Evolutionary conservation across 371 early-diverging fungal species (phyloP).

Genomic region (Zopfochytrium polystomum): DNA sequence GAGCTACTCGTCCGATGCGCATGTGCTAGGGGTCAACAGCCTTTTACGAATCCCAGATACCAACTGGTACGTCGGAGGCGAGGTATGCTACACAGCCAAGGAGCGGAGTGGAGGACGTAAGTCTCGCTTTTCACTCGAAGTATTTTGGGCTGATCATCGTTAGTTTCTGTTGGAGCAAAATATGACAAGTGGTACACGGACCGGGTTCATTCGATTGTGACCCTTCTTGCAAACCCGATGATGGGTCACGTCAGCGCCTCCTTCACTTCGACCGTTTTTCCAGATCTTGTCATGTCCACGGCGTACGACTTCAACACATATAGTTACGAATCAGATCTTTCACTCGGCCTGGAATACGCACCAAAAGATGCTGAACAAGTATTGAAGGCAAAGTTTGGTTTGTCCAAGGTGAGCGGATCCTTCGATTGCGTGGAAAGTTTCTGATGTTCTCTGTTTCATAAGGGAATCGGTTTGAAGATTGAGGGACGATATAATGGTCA

Average conservation of each 20-base stretch:
- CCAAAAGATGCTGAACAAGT: slow-evolving; percentile 25
- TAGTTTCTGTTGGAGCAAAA: slow-evolving; percentile 44
- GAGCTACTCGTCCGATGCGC: slow-evolving; percentile 62
- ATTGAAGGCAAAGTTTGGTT: too few species aligned
- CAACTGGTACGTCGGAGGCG: slow-evolving; percentile 73
- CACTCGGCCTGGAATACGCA: slow-evolving; percentile 71
- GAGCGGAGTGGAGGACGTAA: slow-evolving; percentile 86
- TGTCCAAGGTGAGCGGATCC: too few species aligned
- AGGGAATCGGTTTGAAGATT: too few species aligned
- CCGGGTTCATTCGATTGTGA: slow-evolving; percentile 56
- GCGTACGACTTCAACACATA: slow-evolving; percentile 85
- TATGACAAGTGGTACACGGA: slow-evolving; percentile 22
- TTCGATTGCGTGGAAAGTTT: too few species aligned
- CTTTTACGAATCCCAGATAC: slow-evolving; percentile 68
- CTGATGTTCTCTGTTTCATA: too few species aligned
- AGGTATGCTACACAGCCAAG: slow-evolving; percentile 77
- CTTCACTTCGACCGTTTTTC: slow-evolving; percentile 74
- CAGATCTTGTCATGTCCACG: slow-evolving; percentile 67
- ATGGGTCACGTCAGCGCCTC: slow-evolving; percentile 27
- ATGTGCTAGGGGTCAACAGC: slow-evolving; percentile 71
- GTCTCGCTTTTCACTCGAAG: slow-evolving; percentile 17
- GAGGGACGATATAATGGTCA: too few species aligned
- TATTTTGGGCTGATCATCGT: neutral
- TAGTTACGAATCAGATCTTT: slow-evolving; percentile 81
- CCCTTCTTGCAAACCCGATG: slow-evolving; percentile 79